These are phyloP conservation scores for Mortierella sp. DNA, from an alignment of 371 early-diverging fungal species.

Conservation along the genomic window DNA sequence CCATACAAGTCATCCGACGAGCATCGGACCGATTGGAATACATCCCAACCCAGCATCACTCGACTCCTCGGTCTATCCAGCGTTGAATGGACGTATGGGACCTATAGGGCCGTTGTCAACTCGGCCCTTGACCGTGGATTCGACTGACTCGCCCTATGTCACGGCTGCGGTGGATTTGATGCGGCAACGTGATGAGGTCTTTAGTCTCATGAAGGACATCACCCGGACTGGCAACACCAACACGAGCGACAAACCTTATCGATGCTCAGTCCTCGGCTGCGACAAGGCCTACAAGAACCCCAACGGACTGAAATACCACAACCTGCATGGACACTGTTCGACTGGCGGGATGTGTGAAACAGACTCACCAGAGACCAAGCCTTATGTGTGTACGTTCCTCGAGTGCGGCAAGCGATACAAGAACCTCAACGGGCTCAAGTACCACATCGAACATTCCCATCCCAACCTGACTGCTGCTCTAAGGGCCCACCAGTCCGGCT, in stretches of 20 bases:
- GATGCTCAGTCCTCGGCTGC: slow-evolving; percentile 83
- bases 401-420: slow-evolving; percentile 93
- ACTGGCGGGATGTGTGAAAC: slow-evolving; percentile 54
- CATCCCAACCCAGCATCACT: not conserved
- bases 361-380: slow-evolving; percentile 68
- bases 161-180: slow-evolving; percentile 18
- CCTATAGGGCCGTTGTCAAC: slow-evolving; percentile 16
- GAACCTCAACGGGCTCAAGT: slow-evolving; percentile 95
- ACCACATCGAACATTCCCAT: slow-evolving; percentile 87
- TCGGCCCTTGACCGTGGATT: not conserved
- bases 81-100: slow-evolving; percentile 8
- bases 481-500: slow-evolving; percentile 37
- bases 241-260: slow-evolving; percentile 69
- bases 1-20: not conserved
- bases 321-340: slow-evolving; percentile 78
- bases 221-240: slow-evolving; percentile 19
- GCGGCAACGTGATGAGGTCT: slow-evolving; percentile 39
- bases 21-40: not conserved
- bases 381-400: slow-evolving; percentile 82
- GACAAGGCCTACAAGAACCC: slow-evolving; percentile 94
- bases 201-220: slow-evolving; percentile 38
- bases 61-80: not conserved
- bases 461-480: slow-evolving; percentile 32
- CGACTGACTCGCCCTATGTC: slow-evolving; percentile 4
- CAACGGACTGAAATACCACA: slow-evolving; percentile 94